Evolutionary conservation across 768 basidiomycete genomes (phyloP).

Genomic region (Neoboletus subvelutipes): DNA sequence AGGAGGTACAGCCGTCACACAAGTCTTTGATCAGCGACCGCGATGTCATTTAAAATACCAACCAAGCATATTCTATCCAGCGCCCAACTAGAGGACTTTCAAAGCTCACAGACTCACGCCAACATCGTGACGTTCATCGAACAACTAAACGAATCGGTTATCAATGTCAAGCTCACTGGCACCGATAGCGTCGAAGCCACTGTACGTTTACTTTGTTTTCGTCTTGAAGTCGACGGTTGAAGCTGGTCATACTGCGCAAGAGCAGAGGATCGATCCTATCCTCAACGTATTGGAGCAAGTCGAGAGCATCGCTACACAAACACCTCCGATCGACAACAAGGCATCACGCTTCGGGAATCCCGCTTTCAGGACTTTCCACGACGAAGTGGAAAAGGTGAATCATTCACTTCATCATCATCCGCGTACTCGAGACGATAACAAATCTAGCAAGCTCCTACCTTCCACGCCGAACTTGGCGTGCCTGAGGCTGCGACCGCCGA

Average conservation of each 20-base stretch:
- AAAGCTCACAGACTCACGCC: slow-evolving; percentile 66
- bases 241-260: slow-evolving; percentile 10
- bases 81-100: slow-evolving; percentile 80
- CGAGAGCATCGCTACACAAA: slow-evolving; percentile 61
- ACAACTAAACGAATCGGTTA: slow-evolving; percentile 69
- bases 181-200: slow-evolving; percentile 60
- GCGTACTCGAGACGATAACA: background rate
- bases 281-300: slow-evolving; percentile 65
- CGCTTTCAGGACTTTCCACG: slow-evolving; percentile 90
- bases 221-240: background rate
- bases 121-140: slow-evolving; percentile 71
- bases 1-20: no score
- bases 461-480: slow-evolving; percentile 65
- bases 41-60: slow-evolving; percentile 48
- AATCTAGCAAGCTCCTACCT: slow-evolving; percentile 46
- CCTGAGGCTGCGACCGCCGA: slow-evolving; percentile 62
- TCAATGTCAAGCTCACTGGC: slow-evolving; percentile 74
- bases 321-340: slow-evolving; percentile 86
- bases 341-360: slow-evolving; percentile 97
- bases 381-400: slow-evolving; percentile 68
- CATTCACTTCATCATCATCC: background rate
- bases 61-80: slow-evolving; percentile 74
- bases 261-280: slow-evolving; percentile 62
- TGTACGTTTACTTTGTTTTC: slow-evolving; percentile 43
- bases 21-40: slow-evolving; percentile 13